Base-by-base conservation (phyloP, 2,329 filamentous ascomycete genomes). In the Colletotrichum paranaense region DNA sequence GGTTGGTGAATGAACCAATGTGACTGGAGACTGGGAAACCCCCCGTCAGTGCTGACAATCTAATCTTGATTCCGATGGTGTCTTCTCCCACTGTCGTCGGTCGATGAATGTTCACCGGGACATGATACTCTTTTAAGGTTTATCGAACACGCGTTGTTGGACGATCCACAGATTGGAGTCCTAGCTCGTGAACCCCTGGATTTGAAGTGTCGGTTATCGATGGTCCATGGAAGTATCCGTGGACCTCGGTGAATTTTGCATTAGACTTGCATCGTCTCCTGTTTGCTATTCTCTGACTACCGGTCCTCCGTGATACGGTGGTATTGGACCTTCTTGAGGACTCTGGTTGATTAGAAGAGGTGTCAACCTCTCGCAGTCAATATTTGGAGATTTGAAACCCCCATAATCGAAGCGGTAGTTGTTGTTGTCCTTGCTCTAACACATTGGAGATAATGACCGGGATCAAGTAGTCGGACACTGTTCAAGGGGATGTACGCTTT, bases 11-110 rank as follows among this genome's bases (percentile, higher is more conserved):
- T 38, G 22, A 46, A 14, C 52, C 38, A n/a, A 56, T 53, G 58
- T 55, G 32, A 68, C 24, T 72, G 69, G n/a, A 58, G 22, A 53
- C 38, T 59, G 19, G 65, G 52, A n/a, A 26, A 62, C 35, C 63
- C 63, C 68, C 57, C 35, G 68, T 62, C 14, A 16, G 16, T 16
- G 28, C 28, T 38, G 28, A 58, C 28, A 63, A 32, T 30, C 26
- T 52, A 28, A 62, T 55, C 57, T 68, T 57, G 68, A 55, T 72
- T 58, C 68, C 64, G 52, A 71, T 56, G 52, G 35, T 38, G 68
- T n/a, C 52, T 16, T 69, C 16, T 35, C 67, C 59, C 67, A 8
- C 22, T n/a, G 14, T 52, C 28, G 38, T 19, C 28, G 42, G 5
- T 32, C 32, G 24, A 38, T 30, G 24, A 38, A 38, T 56, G 26